These are phyloP conservation scores for Gaertneriomyces sp. DNA, from an alignment of 192 early-diverging fungal genomes.

Conservation along the genomic window DNA sequence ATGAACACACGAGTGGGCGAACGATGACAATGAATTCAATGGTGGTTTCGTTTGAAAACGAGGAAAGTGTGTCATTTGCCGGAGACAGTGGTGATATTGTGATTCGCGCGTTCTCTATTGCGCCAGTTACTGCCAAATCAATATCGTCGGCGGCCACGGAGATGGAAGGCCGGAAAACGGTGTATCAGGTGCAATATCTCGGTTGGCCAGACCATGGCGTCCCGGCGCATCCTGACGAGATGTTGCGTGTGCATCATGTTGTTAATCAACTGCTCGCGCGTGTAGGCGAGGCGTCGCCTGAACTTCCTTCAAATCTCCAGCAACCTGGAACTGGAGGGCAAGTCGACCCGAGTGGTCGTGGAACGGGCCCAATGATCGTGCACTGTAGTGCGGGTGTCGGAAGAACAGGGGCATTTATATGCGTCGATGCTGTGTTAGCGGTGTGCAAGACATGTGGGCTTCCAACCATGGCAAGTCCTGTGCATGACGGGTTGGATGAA, in stretches of 20 bases:
- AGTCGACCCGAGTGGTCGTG: neutral
- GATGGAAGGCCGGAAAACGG: neutral
- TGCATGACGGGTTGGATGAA: neutral
- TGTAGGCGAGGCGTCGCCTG: conserved; percentile 19
- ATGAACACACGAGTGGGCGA: conserved; percentile 18
- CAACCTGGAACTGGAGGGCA: neutral
- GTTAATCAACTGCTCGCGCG: conserved; percentile 51
- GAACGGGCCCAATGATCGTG: conserved; percentile 63
- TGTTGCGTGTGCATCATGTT: conserved; percentile 49
- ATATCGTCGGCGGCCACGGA: conserved; percentile 21
- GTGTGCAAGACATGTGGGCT: conserved; percentile 12
- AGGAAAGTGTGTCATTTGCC: neutral
- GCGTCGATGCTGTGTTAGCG: conserved; percentile 50
- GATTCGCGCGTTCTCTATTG: conserved; percentile 46
- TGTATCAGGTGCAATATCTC: conserved; percentile 68
- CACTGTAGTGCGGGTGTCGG: conserved; percentile 88
- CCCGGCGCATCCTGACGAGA: conserved; percentile 52
- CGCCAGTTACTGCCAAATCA: conserved; percentile 20
- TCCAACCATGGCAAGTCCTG: too few species aligned
- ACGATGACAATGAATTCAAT: conserved; percentile 45
- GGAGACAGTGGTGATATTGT: conserved; percentile 38
- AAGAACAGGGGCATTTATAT: conserved; percentile 80
- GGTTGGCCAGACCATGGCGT: conserved; percentile 83
- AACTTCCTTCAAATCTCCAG: too few species aligned
- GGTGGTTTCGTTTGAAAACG: conserved; percentile 16